These are phyloP conservation scores for Discostella pseudostelligera DNA, from an alignment of 108 stramenopile genomes.

Conservation along the genomic window DNA sequence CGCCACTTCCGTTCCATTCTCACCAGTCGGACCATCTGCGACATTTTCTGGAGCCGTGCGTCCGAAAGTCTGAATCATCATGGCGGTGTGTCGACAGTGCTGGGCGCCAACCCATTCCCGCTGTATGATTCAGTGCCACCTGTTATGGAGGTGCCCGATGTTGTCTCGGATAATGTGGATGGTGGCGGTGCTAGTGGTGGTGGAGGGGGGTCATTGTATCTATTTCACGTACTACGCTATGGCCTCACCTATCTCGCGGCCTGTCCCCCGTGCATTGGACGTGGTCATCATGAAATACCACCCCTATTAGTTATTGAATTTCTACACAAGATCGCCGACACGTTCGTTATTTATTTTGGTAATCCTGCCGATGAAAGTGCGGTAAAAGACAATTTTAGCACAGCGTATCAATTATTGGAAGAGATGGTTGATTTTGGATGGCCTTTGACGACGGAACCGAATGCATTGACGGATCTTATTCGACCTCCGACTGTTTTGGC, in stretches of 20 bases:
- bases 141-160: slow-evolving; percentile 83
- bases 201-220: slow-evolving; percentile 32
- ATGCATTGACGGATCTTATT: slow-evolving; percentile 96
- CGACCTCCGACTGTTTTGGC: slow-evolving; percentile 89
- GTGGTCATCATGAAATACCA: slow-evolving; percentile 61
- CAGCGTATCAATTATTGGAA: slow-evolving; percentile 96
- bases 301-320: slow-evolving; percentile 95
- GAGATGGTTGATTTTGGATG: slow-evolving; percentile 99
- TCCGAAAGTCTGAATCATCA: slow-evolving; percentile 76
- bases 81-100: slow-evolving; percentile 73
- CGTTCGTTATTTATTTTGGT: slow-evolving; percentile 95
- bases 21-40: slow-evolving; percentile 77
- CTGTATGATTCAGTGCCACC: slow-evolving; percentile 77
- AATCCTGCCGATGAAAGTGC: slow-evolving; percentile 86
- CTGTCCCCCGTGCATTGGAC: slow-evolving; percentile 51
- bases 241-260: slow-evolving; percentile 92
- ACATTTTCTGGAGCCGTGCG: slow-evolving; percentile 85
- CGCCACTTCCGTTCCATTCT: slow-evolving; percentile 85
- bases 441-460: slow-evolving; percentile 98
- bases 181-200: slow-evolving; percentile 33
- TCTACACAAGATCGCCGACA: slow-evolving; percentile 92
- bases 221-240: slow-evolving; percentile 78
- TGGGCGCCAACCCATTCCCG: slow-evolving; percentile 46
- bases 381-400: slow-evolving; percentile 97
- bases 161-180: slow-evolving; percentile 32